phyloP scores from a whole-genome alignment of 1,284 basidiomycete genomes.

The Ceratorhiza oryzae-sativae region DNA sequence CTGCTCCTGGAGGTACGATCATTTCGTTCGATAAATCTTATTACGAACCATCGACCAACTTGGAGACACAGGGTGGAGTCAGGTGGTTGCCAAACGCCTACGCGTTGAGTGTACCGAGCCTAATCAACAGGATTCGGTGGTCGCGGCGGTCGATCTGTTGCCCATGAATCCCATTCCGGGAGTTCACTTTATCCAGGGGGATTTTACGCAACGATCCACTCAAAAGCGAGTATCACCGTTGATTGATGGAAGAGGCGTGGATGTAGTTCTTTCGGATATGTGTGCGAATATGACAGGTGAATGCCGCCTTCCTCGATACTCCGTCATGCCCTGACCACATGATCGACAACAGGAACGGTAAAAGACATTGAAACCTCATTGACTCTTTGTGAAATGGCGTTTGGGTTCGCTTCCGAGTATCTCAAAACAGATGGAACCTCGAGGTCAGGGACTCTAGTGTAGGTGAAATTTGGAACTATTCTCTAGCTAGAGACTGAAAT shows the following conservation, averaged over 20 bases:
- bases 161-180: constrained; percentile 71
- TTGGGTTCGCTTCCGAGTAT: constrained; percentile 64
- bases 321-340: background rate
- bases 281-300: constrained; percentile 63
- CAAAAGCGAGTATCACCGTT: constrained; percentile 58
- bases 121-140: constrained; percentile 53
- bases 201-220: constrained; percentile 73
- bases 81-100: constrained; percentile 66
- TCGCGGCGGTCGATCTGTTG: constrained; percentile 79
- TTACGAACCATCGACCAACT: background rate
- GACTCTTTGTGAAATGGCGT: constrained; percentile 68
- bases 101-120: background rate
- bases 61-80: constrained; percentile 67
- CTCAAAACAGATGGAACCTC: constrained; percentile 51
- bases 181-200: constrained; percentile 70
- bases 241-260: constrained; percentile 60
- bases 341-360: constrained; percentile 58
- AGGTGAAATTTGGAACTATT: constrained; percentile 49
- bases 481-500: background rate
- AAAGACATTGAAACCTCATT: constrained; percentile 68
- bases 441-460: constrained; percentile 71
- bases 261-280: constrained; percentile 80
- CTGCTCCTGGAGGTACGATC: constrained; percentile 71
- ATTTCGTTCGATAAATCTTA: background rate
- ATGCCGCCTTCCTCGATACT: background rate